Conservation (phyloP, 2,329 filamentous ascomycete species). For the Ceratocystis cacaofunesta region DNA sequence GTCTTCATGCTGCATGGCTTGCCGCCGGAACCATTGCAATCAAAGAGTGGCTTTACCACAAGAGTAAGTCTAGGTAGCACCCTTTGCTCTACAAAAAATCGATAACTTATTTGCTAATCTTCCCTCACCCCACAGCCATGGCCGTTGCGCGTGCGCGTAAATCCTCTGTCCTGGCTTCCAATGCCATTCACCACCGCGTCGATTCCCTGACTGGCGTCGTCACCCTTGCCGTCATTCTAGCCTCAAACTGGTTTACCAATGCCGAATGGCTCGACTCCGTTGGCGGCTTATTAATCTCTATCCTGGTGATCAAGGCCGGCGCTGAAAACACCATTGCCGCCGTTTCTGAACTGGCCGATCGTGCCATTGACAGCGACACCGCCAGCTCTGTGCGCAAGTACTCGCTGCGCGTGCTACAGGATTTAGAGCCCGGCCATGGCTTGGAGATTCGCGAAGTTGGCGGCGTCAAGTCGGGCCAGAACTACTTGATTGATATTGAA, state of each 20-base stretch:
- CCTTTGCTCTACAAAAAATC: not conserved
- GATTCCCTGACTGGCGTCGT: constrained; percentile 93
- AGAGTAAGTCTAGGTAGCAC: constrained; percentile 52
- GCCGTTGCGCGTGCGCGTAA: constrained; percentile 89
- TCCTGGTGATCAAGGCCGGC: constrained; percentile 85
- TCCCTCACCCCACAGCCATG: constrained; percentile 47
- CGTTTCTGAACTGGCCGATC: constrained; percentile 80
- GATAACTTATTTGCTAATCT: not conserved
- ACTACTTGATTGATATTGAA: constrained; percentile 85
- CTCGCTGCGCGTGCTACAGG: constrained; percentile 39
- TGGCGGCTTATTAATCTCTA: constrained; percentile 78
- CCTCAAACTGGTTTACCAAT: constrained; percentile 71
- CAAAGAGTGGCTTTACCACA: constrained; percentile 95
- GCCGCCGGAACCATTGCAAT: constrained; percentile 77
- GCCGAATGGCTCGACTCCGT: constrained; percentile 90
- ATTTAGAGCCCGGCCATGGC: constrained; percentile 31
- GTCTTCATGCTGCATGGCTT: constrained; percentile 88
- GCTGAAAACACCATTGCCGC: constrained; percentile 71
- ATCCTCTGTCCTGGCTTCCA: constrained; percentile 88
- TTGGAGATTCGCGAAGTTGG: constrained; percentile 65
- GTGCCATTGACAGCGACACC: constrained; percentile 73
- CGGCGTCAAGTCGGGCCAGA: constrained; percentile 90
- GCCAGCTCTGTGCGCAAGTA: constrained; percentile 56
- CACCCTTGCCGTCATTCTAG: constrained; percentile 74
- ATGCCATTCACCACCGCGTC: constrained; percentile 89